Evolutionary conservation across 2,329 filamentous ascomycete species (phyloP).

Genomic region (Trichophyton rubrum): DNA sequence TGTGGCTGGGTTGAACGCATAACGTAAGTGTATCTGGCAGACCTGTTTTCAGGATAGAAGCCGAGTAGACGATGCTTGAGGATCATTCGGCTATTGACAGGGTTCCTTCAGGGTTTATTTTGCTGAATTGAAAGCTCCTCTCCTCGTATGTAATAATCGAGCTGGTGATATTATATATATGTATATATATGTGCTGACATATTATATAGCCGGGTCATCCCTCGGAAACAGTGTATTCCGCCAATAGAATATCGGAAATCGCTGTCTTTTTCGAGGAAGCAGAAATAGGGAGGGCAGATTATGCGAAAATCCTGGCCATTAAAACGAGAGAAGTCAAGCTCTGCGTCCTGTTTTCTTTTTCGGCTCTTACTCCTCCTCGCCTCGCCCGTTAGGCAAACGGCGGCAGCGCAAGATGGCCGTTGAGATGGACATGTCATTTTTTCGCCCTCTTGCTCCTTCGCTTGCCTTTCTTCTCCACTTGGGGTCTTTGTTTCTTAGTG

Average conservation of each 20-base stretch:
- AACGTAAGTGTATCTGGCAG: not conserved
- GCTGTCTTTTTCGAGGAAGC: not conserved
- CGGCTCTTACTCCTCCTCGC: not conserved
- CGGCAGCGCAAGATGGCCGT: constrained; percentile 3
- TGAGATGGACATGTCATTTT: constrained; percentile 2
- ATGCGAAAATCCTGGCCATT: not conserved
- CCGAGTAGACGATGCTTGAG: not conserved
- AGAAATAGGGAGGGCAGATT: not conserved
- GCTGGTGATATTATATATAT: not conserved
- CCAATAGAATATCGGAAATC: not conserved
- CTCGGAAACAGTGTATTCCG: not conserved
- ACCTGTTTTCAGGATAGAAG: not conserved
- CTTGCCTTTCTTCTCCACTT: not conserved
- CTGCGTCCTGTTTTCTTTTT: not conserved
- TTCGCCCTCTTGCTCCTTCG: not conserved
- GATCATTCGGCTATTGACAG: constrained; percentile 3
- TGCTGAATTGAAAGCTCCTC: not conserved
- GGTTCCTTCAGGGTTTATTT: not conserved
- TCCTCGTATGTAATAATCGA: not conserved
- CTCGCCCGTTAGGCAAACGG: constrained; percentile 2
- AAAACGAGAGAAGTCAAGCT: not conserved
- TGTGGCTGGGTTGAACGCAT: not conserved
- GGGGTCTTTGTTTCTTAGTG: not conserved
- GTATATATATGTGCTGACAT: not conserved
- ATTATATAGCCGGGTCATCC: not conserved